Evolutionary conservation across 2,329 filamentous ascomycete genomes (phyloP).

Genomic region (Colletotrichum sp.): DNA sequence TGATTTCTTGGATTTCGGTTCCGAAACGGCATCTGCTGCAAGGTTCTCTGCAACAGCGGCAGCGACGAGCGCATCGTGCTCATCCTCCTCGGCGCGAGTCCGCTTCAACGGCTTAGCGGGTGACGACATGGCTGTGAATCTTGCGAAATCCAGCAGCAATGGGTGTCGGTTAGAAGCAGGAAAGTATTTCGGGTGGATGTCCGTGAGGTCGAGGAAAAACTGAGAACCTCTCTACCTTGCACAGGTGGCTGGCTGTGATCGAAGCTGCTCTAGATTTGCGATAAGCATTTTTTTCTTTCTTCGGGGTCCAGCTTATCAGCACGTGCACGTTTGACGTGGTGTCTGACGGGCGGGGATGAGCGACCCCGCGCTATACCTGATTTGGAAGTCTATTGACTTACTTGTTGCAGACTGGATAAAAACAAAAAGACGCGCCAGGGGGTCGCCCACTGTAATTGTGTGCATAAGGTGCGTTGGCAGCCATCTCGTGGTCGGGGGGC

Average conservation of each 20-base stretch:
- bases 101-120: conserved; percentile 20
- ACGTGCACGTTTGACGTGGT: conserved; percentile 1
- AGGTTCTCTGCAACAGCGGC: conserved; percentile 23
- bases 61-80: conserved; percentile 17
- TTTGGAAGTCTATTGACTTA: conserved; percentile 22
- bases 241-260: not conserved
- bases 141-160: no score
- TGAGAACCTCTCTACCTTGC: not conserved
- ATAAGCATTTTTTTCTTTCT: conserved; percentile 22
- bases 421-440: conserved; percentile 23
- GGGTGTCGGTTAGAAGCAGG: not conserved
- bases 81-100: conserved; percentile 13
- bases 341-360: not conserved
- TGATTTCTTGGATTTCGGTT: conserved; percentile 53
- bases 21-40: conserved; percentile 35
- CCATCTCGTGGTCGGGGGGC: not conserved
- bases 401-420: conserved; percentile 4
- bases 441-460: conserved; percentile 14
- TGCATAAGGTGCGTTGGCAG: not conserved
- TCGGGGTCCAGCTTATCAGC: conserved; percentile 14
- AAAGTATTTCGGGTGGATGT: not conserved
- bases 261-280: not conserved
- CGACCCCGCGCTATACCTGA: conserved; percentile 22
- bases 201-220: conserved; percentile 19
- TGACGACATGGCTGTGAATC: conserved; percentile 5